Base-by-base conservation (phyloP, 805 yeast species). In the Ogataea ramenticola region DNA sequence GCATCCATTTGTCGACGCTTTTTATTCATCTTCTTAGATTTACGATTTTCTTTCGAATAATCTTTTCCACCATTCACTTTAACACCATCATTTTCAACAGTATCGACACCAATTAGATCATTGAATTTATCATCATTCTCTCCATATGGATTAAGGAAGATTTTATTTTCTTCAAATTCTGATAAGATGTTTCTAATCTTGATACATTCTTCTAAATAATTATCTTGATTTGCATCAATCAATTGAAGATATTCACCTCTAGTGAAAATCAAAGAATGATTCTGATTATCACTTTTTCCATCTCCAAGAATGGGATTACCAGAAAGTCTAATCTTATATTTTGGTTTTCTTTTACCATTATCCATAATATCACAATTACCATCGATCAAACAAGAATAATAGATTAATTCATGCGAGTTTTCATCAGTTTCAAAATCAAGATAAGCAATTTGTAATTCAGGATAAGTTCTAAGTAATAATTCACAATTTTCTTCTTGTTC, bases 251-350 rank as follows among this genome's bases (percentile, higher is more conserved):
- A 85, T 58, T 85, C 93, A 47, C 95, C 95, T 49, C 93, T 73
- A 54, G 80, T 77, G 64, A 82, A 86, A 30, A 83, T 75, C 40
- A 86, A 59, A 6, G 90, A 78, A 59, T 79, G 86, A 55, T 86
- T 86, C 58, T 86, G 95, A 56, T 86, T 86, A 62, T 86, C 95
- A 27, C 89, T 76, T 60, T 85, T 85, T 45, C 95, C 95, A 60
- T 85, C 93, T 40, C 95, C 95, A 47, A 86, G 70, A 43, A 85
- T 82, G 40, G 95, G 95, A 58, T 84, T 78, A 16, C 95, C 95
- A 14, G 90, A 80, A 37, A 86, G 68, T 52, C 68, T 75, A 39
- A 86, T 73, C 52, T 80, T 68, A 53, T 79, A 80, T 52, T 79
- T 77, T 27, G 87, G 87, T 46, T 68, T 67, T 49, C 84, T 66